phyloP scores from a whole-genome alignment of 2,329 filamentous ascomycete genomes.

The Aspergillus pseudoviridinutans region DNA sequence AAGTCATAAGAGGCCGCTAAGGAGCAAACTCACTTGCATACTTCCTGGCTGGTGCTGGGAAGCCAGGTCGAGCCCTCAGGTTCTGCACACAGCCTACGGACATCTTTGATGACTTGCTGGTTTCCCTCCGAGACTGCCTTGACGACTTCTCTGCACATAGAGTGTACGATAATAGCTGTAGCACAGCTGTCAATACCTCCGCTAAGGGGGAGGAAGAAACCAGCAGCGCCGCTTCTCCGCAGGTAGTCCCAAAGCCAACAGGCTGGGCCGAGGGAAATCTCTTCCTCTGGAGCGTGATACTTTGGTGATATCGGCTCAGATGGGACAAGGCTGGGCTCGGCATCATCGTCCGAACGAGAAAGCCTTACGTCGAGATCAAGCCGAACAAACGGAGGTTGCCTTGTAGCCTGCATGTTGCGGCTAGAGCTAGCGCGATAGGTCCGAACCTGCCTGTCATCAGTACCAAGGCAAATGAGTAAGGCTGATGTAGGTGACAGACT shows the following conservation, averaged over 20 bases:
- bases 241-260: conserved; percentile 58
- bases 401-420: conserved; percentile 33
- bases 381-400: conserved; percentile 30
- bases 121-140: conserved; percentile 34
- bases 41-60: conserved; percentile 56
- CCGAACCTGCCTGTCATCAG: conserved; percentile 27
- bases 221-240: conserved; percentile 32
- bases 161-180: conserved; percentile 37
- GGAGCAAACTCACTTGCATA: conserved; percentile 42
- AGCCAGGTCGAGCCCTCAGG: conserved; percentile 46
- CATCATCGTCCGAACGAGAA: conserved; percentile 33
- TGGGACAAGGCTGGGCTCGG: conserved; percentile 45
- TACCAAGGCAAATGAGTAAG: conserved; percentile 26
- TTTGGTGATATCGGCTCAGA: conserved; percentile 45
- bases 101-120: conserved; percentile 52
- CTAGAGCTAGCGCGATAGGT: conserved; percentile 27
- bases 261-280: conserved; percentile 62
- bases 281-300: conserved; percentile 62
- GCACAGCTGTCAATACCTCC: conserved; percentile 41
- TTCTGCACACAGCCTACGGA: conserved; percentile 50
- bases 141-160: conserved; percentile 37
- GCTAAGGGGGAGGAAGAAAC: conserved; percentile 38
- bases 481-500: conserved; percentile 47
- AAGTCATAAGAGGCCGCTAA: not conserved
- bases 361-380: conserved; percentile 36